Conservation (phyloP, 306 rosid genomes). For the Acacia crassicarpa region DNA sequence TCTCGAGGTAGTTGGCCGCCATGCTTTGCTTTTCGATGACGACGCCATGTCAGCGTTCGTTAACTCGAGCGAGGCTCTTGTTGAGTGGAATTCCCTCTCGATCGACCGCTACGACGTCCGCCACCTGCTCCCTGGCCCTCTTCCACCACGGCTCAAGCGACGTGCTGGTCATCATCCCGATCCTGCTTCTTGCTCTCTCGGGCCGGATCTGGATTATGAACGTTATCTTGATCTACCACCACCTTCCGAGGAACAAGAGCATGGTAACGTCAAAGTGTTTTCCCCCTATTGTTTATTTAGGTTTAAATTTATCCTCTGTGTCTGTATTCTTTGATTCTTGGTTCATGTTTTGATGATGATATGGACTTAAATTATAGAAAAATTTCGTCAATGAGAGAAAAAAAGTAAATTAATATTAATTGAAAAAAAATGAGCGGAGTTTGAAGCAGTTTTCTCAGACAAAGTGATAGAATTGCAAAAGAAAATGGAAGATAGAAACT, state of each 20-base stretch:
- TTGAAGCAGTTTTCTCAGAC: neutral
- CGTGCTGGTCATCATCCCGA: constrained; percentile 46
- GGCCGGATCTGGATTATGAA: constrained; percentile 56
- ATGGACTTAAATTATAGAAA: neutral
- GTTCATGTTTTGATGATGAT: neutral
- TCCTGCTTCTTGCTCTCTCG: constrained; percentile 28
- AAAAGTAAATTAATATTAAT: neutral
- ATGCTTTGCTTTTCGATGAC: constrained; percentile 82
- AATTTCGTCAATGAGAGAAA: neutral
- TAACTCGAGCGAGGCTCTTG: constrained; percentile 71
- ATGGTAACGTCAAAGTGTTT: constrained; percentile 44
- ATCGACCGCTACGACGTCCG: constrained; percentile 95
- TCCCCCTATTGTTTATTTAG: neutral
- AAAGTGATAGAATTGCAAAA: neutral
- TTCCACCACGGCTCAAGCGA: constrained; percentile 63
- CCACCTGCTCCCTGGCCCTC: constrained; percentile 69
- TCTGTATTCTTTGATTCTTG: neutral
- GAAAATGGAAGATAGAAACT: neutral
- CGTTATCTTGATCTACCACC: constrained; percentile 81
- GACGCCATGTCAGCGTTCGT: constrained; percentile 75
- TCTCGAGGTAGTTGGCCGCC: constrained; percentile 74
- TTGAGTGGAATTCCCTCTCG: constrained; percentile 83
- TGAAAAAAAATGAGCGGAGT: neutral
- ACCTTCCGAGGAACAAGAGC: constrained; percentile 38
- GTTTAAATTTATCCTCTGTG: neutral